Evolutionary conservation across 768 basidiomycete species (phyloP), one percentile per base, ranked within the genome.

Genomic region (Termitomyces sp.): DNA sequence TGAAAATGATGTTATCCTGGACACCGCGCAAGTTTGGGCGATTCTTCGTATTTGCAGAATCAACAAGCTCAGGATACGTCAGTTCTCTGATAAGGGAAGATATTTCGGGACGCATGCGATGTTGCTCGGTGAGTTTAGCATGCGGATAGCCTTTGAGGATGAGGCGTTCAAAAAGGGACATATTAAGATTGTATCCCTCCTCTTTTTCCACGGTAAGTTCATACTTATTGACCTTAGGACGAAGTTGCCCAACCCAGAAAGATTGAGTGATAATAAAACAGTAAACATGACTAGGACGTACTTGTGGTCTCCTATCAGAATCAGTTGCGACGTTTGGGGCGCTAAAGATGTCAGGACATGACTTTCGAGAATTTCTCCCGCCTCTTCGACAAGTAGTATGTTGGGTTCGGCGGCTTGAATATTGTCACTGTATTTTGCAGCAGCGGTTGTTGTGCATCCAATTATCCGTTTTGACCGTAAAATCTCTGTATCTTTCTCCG

Each of bases 71-170:
- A 0, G 86, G 86, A 64, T 91, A 90, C 0, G 87, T 89, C 15
- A 90, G 75, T 8, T 74, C 67, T 14, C 88, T 81, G 38, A 90
- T 79, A 29, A 89, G 73, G 0, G 77, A 66, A 6, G 89, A 87
- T 12, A 90, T 89, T 63, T 89, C 87, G 0, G 88, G 89, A 8
- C 88, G 79, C 89, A 90, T 90, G 12, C 89, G 83, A 67, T 89
- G 88, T 62, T 90, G 89, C 48, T 79, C 67, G 0, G 65, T 68
- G 17, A 90, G 80, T 0, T 79, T 84, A 51, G 72, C 65, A 67
- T 90, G 88, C 0, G 88, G 88, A 66, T 84, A 90, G 0, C 80
- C 82, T 60, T 79, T 79, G 10, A 83, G 69, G 20, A 89, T 83
- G 1, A 89, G 79, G 5, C 88, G 84, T 63, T 91, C 89, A 64